A percentile compares a stretch with the other conserved stretches of the same genome.
These are phyloP conservation scores for Penicillium glabrum DNA, from an alignment of 2,329 filamentous ascomycete species.

Conservation along the genomic window DNA sequence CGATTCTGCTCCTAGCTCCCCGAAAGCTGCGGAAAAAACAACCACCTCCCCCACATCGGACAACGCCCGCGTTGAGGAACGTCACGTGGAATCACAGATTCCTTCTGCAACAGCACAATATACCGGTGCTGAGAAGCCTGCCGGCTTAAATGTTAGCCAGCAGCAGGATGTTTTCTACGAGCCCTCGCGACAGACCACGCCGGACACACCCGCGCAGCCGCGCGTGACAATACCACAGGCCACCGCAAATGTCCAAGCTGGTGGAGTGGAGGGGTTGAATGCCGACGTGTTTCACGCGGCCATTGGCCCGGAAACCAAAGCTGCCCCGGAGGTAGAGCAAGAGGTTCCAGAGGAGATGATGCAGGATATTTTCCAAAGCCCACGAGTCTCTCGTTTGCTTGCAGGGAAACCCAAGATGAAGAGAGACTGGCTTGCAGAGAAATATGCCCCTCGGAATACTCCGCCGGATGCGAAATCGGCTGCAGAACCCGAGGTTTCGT, in stretches of 20 bases:
- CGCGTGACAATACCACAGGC: conserved; percentile 56
- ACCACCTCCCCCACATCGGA: conserved; percentile 36
- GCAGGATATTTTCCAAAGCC: conserved; percentile 62
- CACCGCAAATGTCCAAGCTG: conserved; percentile 47
- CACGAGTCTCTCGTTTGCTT: conserved; percentile 57
- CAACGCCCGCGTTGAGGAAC: conserved; percentile 48
- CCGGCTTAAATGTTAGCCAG: conserved; percentile 45
- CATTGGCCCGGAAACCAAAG: conserved; percentile 15
- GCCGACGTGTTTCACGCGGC: conserved; percentile 56
- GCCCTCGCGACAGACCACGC: conserved; percentile 48
- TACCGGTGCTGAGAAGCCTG: conserved; percentile 26
- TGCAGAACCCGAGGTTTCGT: background rate
- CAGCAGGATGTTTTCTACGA: conserved; percentile 61
- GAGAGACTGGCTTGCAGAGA: conserved; percentile 15
- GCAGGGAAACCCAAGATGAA: conserved; percentile 42
- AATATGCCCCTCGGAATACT: background rate
- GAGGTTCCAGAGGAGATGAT: conserved; percentile 60
- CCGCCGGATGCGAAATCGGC: background rate
- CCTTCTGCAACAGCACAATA: conserved; percentile 52
- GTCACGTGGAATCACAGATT: conserved; percentile 53
- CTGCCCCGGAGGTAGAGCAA: conserved; percentile 37
- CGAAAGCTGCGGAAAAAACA: conserved; percentile 3
- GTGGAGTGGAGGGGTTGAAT: conserved; percentile 49
- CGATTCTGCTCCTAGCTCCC: conserved; percentile 16
- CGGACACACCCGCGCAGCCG: conserved; percentile 54